Evolutionary conservation across 2,329 filamentous ascomycete genomes (phyloP).

Genomic region (Ascochyta lentis): DNA sequence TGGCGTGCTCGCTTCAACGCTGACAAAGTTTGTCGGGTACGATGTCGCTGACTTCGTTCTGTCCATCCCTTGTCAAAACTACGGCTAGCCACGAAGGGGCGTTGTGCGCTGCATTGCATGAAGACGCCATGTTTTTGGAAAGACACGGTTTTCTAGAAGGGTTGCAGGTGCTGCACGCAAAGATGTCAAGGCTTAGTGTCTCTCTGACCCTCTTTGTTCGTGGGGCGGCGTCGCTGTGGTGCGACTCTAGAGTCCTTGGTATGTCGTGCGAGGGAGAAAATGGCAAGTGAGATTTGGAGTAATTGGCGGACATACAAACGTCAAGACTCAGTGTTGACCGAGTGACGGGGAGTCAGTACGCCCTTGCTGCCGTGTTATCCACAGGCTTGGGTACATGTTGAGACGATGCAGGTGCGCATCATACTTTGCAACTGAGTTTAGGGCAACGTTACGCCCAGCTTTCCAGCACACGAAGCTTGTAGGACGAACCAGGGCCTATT

Average conservation of each 20-base stretch:
- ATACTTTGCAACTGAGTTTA: constrained; percentile 9
- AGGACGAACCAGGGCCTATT: constrained; percentile 32
- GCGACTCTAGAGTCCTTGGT: constrained; percentile 26
- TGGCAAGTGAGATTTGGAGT: constrained; percentile 7
- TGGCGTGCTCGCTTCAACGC: constrained; percentile 29
- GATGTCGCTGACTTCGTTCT: not conserved
- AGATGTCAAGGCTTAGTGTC: constrained; percentile 28
- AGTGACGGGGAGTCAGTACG: not conserved
- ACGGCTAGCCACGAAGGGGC: constrained; percentile 14
- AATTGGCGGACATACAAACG: not conserved
- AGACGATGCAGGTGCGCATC: constrained; percentile 9
- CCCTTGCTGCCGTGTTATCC: not conserved
- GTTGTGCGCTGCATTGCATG: constrained; percentile 46
- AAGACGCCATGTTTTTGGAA: constrained; percentile 10
- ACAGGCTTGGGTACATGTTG: not conserved
- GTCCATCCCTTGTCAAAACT: constrained; percentile 10
- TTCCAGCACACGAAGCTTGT: constrained; percentile 29
- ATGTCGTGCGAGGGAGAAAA: constrained; percentile 10
- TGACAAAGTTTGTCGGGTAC: constrained; percentile 1
- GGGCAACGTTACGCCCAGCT: constrained; percentile 32
- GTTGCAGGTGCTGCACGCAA: constrained; percentile 39
- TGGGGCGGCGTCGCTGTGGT: constrained; percentile 30
- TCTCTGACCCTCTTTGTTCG: constrained; percentile 11
- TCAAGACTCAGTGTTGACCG: not conserved
- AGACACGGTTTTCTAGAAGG: constrained; percentile 38